Conservation (phyloP, 2,329 filamentous ascomycete species). For the Ophiocordyceps camponoti-saundersi region DNA sequence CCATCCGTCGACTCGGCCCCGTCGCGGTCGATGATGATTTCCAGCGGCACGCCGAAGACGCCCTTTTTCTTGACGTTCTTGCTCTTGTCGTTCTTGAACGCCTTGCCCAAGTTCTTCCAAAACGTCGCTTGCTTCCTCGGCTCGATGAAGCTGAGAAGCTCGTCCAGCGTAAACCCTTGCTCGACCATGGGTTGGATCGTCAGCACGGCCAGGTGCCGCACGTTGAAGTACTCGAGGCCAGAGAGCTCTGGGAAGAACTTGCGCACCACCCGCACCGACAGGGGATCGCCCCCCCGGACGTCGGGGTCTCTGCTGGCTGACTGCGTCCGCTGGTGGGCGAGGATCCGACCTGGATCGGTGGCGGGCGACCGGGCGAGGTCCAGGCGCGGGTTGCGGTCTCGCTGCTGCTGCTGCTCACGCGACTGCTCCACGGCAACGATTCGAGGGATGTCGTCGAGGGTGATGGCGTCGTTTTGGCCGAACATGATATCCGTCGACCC, state of each 20-base stretch:
- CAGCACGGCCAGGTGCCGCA: conserved; percentile 83
- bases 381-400: conserved; percentile 31
- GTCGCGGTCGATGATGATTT: conserved; percentile 78
- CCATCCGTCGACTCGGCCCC: conserved; percentile 96
- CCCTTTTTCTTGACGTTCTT: conserved; percentile 80
- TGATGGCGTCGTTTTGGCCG: conserved; percentile 78
- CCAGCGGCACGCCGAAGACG: conserved; percentile 78
- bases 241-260: conserved; percentile 95
- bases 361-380: conserved; percentile 45
- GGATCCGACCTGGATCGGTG: conserved; percentile 27
- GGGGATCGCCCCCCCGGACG: conserved; percentile 31
- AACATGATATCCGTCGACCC: conserved; percentile 68
- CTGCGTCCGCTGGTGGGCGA: conserved; percentile 49
- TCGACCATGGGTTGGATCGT: conserved; percentile 89
- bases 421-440: conserved; percentile 94
- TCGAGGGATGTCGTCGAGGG: conserved; percentile 86
- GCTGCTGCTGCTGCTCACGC: conserved; percentile 71
- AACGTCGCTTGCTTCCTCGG: conserved; percentile 78
- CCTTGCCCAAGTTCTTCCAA: conserved; percentile 96
- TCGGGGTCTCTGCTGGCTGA: conserved; percentile 34
- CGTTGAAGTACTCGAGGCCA: conserved; percentile 91
- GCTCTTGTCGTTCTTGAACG: conserved; percentile 72
- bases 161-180: conserved; percentile 81
- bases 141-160: conserved; percentile 83
- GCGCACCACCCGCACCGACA: conserved; percentile 41